Evolutionary conservation across 441 rosid species (phyloP), one percentile per base, ranked within the genome.

Genomic region (Rhodomyrtus psidioides): DNA sequence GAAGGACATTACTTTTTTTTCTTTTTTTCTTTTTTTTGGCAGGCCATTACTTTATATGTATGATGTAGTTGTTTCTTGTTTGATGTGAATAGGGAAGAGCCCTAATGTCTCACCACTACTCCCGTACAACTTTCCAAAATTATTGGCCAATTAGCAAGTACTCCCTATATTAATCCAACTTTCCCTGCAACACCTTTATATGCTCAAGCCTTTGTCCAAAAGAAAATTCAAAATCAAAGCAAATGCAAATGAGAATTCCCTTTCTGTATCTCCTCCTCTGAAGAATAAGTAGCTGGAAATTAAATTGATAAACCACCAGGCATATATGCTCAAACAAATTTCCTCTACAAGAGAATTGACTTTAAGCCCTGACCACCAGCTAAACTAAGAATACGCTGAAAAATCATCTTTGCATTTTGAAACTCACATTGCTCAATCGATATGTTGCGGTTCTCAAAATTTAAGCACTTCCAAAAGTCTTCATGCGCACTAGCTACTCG

Each of bases 401-500:
- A n/a, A 19, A 14, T 7, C 10, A 12, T 21, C 53, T n/a, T 23
- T 65, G 19, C 13, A 49, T 56, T 17, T 13, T 17, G 84, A 57
- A 87, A 90, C 99, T 95, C 92, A 98, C 99, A 96, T 91, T 95
- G 98, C 84, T 95, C 97, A 30, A 92, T 83, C 34, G 98, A 94
- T 88, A 98, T 93, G 84, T 93, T 95, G 83, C 91, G 93, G 85
- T 95, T 92, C 90, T 95, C 94, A 89, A 98, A 96, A 91, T 95
- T 93, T 91, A 96, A 90, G 90, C 92, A 91, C 91, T 92, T 98
- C 99, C 99, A 98, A 85, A 95, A 96, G 88, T 96, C 98, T 89
- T 98, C 99, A 93, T 98, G 99, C 75, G 97, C 91, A 90, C 98
- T 96, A 86, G 98, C 98, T 87, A 90, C 89, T 92, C 96, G 96